Base-by-base conservation (phyloP, 306 rosid species). In the Mimosa pudica region DNA sequence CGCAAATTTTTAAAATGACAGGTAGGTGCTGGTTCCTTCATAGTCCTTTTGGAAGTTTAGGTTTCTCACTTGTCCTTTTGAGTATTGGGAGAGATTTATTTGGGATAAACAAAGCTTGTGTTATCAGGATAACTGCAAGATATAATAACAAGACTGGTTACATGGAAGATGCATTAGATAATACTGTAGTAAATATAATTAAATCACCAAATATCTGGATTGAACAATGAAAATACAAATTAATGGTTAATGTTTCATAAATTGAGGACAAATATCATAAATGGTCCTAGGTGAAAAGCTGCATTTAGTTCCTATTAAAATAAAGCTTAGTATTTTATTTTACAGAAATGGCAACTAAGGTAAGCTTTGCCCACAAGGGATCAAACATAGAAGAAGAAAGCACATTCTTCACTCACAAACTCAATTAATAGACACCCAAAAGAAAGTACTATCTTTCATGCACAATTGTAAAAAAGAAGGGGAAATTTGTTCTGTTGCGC, bases 131-230 rank as follows among this genome's bases (percentile, higher is more conserved):
- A 13, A 46, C 18, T 12, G 78, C 62, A 72, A 6, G 62, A 78
- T 45, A 82, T 35, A 54, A 57, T 74, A 16, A 8, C 57, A 42
- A 13, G 45, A 57, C 57, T 58, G 10, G 30, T 80, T 47, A 20
- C 41, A 30, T 61, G 6, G 11, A 8, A 60, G 44, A 60, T 7
- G 49, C 70, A 45, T 61, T 67, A 65, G 33, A 62, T 33, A 45
- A 24, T 24, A 24, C 1, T 24, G 2, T 46, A 66, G 20, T 33
- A 52, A 79, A 73, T 47, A 16, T 24, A 14, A 42, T 20, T 58
- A 83, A 65, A 62, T 77, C 74, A 24, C 98, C 99, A 84, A 95
- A 95, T 86, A 95, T 95, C 99, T 95, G 88, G 41, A 83, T 66
- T 75, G 54, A 55, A 83, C n/a, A 81, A 16, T 20, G 68, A 32